These are phyloP conservation scores for Aspergillus calidoustus DNA, from an alignment of 2,329 filamentous ascomycete species.

Conservation along the genomic window DNA sequence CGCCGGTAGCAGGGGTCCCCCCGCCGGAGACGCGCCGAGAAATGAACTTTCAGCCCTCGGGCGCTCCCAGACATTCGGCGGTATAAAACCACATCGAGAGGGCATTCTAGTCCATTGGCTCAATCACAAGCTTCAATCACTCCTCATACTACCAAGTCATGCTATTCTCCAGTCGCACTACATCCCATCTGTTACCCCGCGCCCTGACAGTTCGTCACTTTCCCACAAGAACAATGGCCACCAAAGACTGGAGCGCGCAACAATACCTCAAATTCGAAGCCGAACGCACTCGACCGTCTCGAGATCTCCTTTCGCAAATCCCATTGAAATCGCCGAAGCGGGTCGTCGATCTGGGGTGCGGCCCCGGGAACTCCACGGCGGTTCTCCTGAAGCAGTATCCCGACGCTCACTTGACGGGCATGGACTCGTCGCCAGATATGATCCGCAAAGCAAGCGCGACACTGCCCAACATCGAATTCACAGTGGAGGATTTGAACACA, in stretches of 20 bases:
- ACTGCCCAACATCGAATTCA: constrained; percentile 52
- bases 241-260: constrained; percentile 55
- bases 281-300: constrained; percentile 58
- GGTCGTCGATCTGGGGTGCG: constrained; percentile 65
- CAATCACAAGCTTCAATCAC: neutral
- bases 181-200: neutral
- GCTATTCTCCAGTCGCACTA: neutral
- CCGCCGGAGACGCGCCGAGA: neutral
- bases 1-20: neutral
- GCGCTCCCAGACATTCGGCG: neutral
- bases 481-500: constrained; percentile 50
- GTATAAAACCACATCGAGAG: neutral
- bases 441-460: constrained; percentile 51
- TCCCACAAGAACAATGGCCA: constrained; percentile 10
- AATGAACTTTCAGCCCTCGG: neutral
- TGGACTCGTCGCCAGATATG: constrained; percentile 64
- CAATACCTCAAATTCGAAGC: constrained; percentile 62
- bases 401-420: constrained; percentile 51
- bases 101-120: neutral
- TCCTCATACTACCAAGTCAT: neutral
- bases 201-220: neutral
- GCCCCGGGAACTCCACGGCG: constrained; percentile 62
- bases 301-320: constrained; percentile 58
- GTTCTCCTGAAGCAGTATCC: constrained; percentile 56
- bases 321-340: constrained; percentile 44